Evolutionary conservation across 495 filamentous ascomycete species (phyloP), one percentile per base, ranked within the genome.

Genomic region (Xylaria bambusicola): DNA sequence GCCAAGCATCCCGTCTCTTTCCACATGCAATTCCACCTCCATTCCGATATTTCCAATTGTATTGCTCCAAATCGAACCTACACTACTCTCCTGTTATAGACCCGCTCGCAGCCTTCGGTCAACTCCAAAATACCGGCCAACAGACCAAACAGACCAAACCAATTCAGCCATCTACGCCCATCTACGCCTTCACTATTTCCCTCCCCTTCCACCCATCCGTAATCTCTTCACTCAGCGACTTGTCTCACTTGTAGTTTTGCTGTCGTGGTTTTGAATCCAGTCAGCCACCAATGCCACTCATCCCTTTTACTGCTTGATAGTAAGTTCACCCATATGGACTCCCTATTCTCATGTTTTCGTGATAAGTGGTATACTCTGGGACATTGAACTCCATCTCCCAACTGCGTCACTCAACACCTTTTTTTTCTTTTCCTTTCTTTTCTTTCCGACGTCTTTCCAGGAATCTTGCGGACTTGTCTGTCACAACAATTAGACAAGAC

Each of bases 1-100:
- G n/a, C n/a, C 53, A 38, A 47, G 41, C 47, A 46, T 45, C 50
- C 42, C 42, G 44, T 59, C 56, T 20, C 44, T 31, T 52, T 59
- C 47, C 46, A 45, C 46, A 46, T 38, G 49, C 57, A 36, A 53
- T 49, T 50, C 45, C 23, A 4, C 6, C 38, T 26, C 42, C 44
- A 50, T 58, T 18, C 20, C 29, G 24, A 46, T 21, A 26, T 46
- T 46, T 46, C 4, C 17, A 46, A 6, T 13, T 33, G 35, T 41
- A 31, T 18, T 41, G 33, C 49, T 52, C 27, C 57, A 53, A 46
- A 53, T 40, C 52, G 47, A 26, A 21, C 35, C 48, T 24, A 15
- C 17, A 54, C 38, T 35, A 33, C 52, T 33, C 23, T 29, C 3
- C 36, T 38, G 6, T 13, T 7, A 7, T 15, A 42, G 24, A 54